These are phyloP conservation scores for Prunus padus DNA, from an alignment of 306 rosid genomes.

Conservation along the genomic window DNA sequence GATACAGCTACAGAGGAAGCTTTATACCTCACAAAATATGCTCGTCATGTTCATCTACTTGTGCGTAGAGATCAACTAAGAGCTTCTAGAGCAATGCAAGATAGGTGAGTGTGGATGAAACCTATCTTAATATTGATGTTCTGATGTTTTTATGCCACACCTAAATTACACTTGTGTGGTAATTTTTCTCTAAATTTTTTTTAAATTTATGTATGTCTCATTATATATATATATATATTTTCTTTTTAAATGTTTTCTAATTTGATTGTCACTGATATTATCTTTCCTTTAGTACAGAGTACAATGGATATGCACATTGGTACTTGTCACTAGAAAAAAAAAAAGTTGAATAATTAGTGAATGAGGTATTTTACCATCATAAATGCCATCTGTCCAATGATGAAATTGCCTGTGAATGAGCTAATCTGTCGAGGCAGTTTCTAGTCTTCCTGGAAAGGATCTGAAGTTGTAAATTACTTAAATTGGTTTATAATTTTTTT, in stretches of 20 bases:
- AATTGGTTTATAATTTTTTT: too few species aligned
- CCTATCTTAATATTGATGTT: constrained; percentile 21
- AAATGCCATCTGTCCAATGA: not conserved
- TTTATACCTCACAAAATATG: constrained; percentile 84
- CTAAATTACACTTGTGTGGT: not conserved
- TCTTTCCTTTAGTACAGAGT: not conserved
- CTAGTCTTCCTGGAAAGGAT: not conserved
- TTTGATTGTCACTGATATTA: not conserved
- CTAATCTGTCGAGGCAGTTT: not conserved
- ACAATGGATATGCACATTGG: not conserved
- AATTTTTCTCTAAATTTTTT: not conserved
- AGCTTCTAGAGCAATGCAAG: constrained; percentile 98
- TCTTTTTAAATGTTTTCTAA: too few species aligned
- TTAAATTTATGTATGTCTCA: too few species aligned
- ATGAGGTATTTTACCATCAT: not conserved
- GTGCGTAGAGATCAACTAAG: constrained; percentile 80
- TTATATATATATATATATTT: too few species aligned
- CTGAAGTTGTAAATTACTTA: not conserved
- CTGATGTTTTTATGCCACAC: constrained; percentile 9
- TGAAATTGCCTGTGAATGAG: not conserved
- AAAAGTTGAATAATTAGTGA: not conserved
- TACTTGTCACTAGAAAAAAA: not conserved
- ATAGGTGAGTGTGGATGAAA: constrained; percentile 64
- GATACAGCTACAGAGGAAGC: constrained; percentile 99
- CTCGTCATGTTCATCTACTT: constrained; percentile 86